Evolutionary conservation across 139 green algal species (phyloP).

Genomic region (Dunaliella primolecta): DNA sequence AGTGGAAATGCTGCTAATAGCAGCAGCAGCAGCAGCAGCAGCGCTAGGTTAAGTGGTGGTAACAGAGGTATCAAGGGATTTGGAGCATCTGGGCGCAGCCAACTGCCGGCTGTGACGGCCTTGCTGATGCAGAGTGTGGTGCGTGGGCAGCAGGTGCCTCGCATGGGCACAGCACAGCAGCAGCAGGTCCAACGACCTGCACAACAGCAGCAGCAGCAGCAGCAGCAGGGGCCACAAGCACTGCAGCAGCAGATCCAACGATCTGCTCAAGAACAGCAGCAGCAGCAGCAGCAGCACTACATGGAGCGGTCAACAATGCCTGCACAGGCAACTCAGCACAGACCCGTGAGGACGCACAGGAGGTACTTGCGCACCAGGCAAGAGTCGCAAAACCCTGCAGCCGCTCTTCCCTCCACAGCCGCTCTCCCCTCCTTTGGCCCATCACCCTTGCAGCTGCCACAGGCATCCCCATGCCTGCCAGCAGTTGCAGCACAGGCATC

Average conservation of each 20-base stretch:
- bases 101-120: background rate
- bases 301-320: too few relatives aligned
- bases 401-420: too few relatives aligned
- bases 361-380: background rate
- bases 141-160: background rate
- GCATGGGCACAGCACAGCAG: background rate
- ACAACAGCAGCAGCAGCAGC: background rate
- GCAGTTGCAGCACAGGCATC: too few relatives aligned
- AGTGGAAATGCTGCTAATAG: too few relatives aligned
- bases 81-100: background rate
- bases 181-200: background rate
- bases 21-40: too few relatives aligned
- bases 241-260: background rate
- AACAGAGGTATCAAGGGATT: background rate
- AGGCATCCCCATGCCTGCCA: too few relatives aligned
- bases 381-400: background rate
- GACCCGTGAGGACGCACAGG: background rate
- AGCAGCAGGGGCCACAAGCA: background rate
- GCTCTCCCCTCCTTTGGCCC: too few relatives aligned
- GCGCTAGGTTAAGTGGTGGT: background rate
- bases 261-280: background rate
- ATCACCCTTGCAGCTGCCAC: too few relatives aligned
- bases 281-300: background rate
- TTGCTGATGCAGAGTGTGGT: background rate
- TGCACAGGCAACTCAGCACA: too few relatives aligned